phyloP scores from a whole-genome alignment of 2,329 filamentous ascomycete species.

The Trichoderma sp. region DNA sequence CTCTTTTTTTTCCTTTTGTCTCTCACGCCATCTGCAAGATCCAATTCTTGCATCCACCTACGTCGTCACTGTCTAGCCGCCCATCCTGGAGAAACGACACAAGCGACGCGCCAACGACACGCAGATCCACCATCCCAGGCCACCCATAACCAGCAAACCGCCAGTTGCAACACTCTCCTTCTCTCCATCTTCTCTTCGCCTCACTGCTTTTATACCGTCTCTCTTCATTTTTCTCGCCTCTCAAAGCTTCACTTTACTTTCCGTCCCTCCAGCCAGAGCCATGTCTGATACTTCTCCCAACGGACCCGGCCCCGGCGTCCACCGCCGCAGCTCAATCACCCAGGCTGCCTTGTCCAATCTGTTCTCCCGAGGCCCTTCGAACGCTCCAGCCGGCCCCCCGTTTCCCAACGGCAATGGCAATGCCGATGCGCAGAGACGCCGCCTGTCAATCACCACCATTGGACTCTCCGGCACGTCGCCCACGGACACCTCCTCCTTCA shows the following conservation, averaged over 20 bases:
- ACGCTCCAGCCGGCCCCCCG: slow-evolving; percentile 47
- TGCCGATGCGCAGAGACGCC: slow-evolving; percentile 62
- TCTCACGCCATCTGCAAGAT: slow-evolving; percentile 1
- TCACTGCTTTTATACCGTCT: slow-evolving; percentile 6
- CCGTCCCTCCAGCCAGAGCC: slow-evolving; percentile 34
- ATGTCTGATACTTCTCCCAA: slow-evolving; percentile 44
- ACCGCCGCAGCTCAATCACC: slow-evolving; percentile 61
- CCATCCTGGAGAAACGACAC: slow-evolving; percentile 5
- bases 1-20: slow-evolving; percentile 13
- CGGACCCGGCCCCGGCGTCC: slow-evolving; percentile 43
- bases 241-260: neutral
- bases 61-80: neutral
- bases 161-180: neutral
- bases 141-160: slow-evolving; percentile 11
- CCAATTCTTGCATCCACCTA: slow-evolving; percentile 6
- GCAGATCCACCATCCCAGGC: slow-evolving; percentile 8
- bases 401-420: slow-evolving; percentile 54
- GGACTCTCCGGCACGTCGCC: slow-evolving; percentile 74
- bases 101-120: slow-evolving; percentile 7
- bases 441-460: slow-evolving; percentile 74
- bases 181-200: neutral
- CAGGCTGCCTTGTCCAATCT: slow-evolving; percentile 61
- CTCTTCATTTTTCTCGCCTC: slow-evolving; percentile 10
- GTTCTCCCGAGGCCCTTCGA: slow-evolving; percentile 61
- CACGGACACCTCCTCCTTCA: slow-evolving; percentile 55